A percentile compares a stretch with the other conserved stretches of the same genome.
Conservation (phyloP, 2,329 filamentous ascomycete genomes). For the Helotiales sp. region DNA sequence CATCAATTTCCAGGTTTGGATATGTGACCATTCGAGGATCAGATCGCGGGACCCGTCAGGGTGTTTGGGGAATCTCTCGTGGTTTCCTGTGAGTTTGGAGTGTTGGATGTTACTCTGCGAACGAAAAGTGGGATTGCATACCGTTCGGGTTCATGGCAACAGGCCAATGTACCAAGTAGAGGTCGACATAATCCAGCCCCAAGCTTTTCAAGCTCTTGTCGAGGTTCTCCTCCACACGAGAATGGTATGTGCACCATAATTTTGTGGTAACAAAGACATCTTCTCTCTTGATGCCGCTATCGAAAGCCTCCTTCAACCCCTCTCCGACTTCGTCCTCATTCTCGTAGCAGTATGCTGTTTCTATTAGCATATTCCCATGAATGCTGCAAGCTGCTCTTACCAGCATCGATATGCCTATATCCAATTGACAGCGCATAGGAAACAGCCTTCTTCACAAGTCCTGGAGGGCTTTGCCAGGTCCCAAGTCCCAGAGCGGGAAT, state of each 20-base stretch:
- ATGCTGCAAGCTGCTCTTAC: background rate
- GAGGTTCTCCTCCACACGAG: conserved; percentile 66
- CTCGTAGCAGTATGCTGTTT: conserved; percentile 69
- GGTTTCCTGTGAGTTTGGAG: conserved; percentile 50
- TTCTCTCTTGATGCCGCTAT: conserved; percentile 58
- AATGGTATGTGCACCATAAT: conserved; percentile 73
- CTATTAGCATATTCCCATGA: background rate
- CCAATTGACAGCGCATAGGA: conserved; percentile 44
- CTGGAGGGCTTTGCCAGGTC: conserved; percentile 46
- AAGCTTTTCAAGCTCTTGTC: conserved; percentile 72
- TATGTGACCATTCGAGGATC: conserved; percentile 65
- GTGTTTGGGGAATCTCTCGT: conserved; percentile 73
- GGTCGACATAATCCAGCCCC: conserved; percentile 78
- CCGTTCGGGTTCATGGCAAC: conserved; percentile 77
- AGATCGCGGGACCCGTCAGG: conserved; percentile 75
- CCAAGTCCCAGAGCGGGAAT: conserved; percentile 45
- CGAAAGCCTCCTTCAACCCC: conserved; percentile 66
- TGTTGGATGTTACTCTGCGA: conserved; percentile 11
- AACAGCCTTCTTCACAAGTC: conserved; percentile 43
- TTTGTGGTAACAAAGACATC: conserved; percentile 69
- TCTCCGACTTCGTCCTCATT: conserved; percentile 83
- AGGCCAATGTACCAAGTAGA: conserved; percentile 84
- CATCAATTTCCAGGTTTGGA: conserved; percentile 77
- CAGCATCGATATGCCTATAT: conserved; percentile 54
- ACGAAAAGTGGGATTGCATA: conserved; percentile 33